Evolutionary conservation across 1,139 yeast species (phyloP).

Genomic region (Debaryomycetaceae sp.): DNA sequence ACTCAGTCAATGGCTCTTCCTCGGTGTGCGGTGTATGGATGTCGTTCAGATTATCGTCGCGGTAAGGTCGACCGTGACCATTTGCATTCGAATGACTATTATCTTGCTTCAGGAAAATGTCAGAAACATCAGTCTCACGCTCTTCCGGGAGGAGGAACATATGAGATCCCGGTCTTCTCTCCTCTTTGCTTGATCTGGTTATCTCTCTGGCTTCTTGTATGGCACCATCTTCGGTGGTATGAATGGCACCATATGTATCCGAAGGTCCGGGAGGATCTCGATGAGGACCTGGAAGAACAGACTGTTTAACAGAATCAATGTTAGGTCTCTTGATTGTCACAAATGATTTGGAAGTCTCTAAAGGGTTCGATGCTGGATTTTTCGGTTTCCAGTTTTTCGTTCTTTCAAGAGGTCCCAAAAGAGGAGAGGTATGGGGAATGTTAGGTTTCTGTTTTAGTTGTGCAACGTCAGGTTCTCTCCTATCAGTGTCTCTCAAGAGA

Average conservation of each 20-base stretch:
- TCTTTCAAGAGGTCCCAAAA: constrained; percentile 10
- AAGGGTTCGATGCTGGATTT: constrained; percentile 81
- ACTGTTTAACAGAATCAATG: constrained; percentile 20
- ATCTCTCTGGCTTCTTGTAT: constrained; percentile 25
- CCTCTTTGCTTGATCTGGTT: constrained; percentile 6
- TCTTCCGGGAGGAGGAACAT: constrained; percentile 24
- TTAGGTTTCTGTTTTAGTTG: not conserved
- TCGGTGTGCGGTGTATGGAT: not conserved
- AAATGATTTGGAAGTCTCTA: constrained; percentile 65
- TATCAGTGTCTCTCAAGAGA: constrained; percentile 3
- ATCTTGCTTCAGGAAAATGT: constrained; percentile 9
- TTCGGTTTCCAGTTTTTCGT: constrained; percentile 46
- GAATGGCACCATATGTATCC: constrained; percentile 38
- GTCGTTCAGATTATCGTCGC: not conserved
- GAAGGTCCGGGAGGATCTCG: constrained; percentile 7
- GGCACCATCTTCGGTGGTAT: constrained; percentile 52
- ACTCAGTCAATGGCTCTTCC: constrained; percentile 8
- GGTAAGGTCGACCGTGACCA: constrained; percentile 1
- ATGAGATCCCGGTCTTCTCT: constrained; percentile 4
- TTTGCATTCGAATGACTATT: not conserved
- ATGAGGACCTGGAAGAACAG: constrained; percentile 15
- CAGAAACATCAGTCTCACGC: constrained; percentile 30
- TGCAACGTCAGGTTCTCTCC: constrained; percentile 1
- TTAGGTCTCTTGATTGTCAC: constrained; percentile 64
- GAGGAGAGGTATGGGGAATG: constrained; percentile 8